Evolutionary conservation across 306 rosid genomes (phyloP).

Genomic region (Rosa rugosa): DNA sequence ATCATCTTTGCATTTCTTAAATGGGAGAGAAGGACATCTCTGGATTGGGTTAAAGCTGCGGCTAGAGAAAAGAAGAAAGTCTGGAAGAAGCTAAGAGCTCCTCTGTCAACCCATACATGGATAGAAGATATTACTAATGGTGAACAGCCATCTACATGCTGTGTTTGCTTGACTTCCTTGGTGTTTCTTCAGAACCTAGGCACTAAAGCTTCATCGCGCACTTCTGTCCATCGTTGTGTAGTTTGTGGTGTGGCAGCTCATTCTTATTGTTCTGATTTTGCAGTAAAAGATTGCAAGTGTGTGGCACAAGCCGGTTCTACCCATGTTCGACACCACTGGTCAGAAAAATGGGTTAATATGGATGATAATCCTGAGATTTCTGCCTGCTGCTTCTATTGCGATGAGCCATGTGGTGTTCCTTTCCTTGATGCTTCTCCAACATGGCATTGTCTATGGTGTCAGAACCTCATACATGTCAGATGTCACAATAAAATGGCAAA

Average conservation of each 20-base stretch:
- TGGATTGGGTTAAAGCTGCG: constrained; percentile 75
- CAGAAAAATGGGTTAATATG: constrained; percentile 69
- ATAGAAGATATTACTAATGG: constrained; percentile 58
- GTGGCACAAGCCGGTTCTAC: constrained; percentile 72
- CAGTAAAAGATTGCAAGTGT: constrained; percentile 75
- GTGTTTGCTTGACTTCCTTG: constrained; percentile 67
- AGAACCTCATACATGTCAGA: constrained; percentile 76
- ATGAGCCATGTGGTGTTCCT: constrained; percentile 74
- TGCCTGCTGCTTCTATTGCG: constrained; percentile 64
- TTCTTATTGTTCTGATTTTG: constrained; percentile 60
- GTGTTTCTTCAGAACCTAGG: constrained; percentile 62
- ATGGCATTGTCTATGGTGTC: constrained; percentile 84
- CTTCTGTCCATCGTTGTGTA: constrained; percentile 72
- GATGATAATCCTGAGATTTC: constrained; percentile 66
- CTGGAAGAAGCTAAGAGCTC: constrained; percentile 68
- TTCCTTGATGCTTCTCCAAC: constrained; percentile 76
- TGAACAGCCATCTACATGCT: constrained; percentile 72
- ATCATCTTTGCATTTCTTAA: constrained; percentile 54
- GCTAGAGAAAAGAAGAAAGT: constrained; percentile 70
- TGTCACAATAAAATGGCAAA: constrained; percentile 61
- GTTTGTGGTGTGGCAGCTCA: constrained; percentile 86
- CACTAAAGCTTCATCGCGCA: constrained; percentile 39
- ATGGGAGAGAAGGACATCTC: constrained; percentile 68
- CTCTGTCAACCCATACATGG: constrained; percentile 61
- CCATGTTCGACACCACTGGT: constrained; percentile 73